Evolutionary conservation across 768 basidiomycete species (phyloP).

Genomic region (Melanogaster broomeanus): DNA sequence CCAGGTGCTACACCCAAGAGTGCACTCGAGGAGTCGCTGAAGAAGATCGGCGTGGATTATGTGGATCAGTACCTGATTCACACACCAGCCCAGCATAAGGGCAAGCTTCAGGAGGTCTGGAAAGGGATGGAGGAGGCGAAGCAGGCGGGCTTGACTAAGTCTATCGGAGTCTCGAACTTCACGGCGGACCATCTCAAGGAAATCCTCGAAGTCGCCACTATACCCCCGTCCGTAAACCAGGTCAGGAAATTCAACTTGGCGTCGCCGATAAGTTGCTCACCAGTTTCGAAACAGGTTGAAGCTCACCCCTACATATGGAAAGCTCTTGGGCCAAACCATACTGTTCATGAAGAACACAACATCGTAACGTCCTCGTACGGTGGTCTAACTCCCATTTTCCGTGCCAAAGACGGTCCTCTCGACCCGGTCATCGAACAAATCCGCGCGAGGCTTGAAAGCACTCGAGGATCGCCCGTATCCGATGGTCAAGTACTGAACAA

Average conservation of each 20-base stretch:
- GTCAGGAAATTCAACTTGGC: conserved; percentile 20
- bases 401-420: conserved; percentile 38
- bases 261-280: not conserved
- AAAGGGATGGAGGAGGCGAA: conserved; percentile 59
- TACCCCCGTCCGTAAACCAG: conserved; percentile 57
- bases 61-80: conserved; percentile 72
- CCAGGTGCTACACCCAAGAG: conserved; percentile 49
- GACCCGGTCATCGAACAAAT: conserved; percentile 39
- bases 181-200: conserved; percentile 42
- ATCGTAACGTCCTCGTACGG: conserved; percentile 44
- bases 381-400: conserved; percentile 41
- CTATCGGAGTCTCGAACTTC: conserved; percentile 61
- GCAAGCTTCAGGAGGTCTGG: conserved; percentile 56
- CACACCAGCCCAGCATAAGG: conserved; percentile 37
- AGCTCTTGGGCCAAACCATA: conserved; percentile 38
- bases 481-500: conserved; percentile 30
- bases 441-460: conserved; percentile 27
- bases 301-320: conserved; percentile 55
- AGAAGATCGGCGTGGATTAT: conserved; percentile 52
- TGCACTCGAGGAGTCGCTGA: conserved; percentile 52
- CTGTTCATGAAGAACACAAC: conserved; percentile 34
- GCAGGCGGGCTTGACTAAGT: conserved; percentile 39
- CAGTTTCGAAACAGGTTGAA: conserved; percentile 40
- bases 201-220: conserved; percentile 43
- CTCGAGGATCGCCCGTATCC: conserved; percentile 27